A percentile compares a stretch with the other conserved stretches of the same genome.
These are phyloP conservation scores for Calocera cornea DNA, from an alignment of 768 basidiomycete species.

Conservation along the genomic window DNA sequence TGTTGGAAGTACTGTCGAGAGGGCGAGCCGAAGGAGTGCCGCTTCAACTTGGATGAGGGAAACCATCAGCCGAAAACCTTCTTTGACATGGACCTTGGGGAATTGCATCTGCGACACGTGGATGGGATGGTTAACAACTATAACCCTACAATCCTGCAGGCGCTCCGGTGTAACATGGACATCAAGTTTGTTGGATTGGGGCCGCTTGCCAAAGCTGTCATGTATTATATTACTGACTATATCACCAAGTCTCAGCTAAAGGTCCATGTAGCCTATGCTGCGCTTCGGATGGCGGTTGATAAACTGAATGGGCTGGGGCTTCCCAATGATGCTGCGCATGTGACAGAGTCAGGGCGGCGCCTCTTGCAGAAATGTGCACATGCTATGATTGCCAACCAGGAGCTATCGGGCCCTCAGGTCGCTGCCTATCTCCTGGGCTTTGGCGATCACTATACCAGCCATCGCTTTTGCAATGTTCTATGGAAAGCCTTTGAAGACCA, in stretches of 20 bases:
- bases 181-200: slow-evolving; percentile 36
- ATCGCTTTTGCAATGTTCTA: slow-evolving; percentile 24
- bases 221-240: slow-evolving; percentile 38
- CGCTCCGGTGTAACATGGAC: slow-evolving; percentile 34
- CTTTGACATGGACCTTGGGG: slow-evolving; percentile 18
- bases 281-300: slow-evolving; percentile 24
- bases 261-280: slow-evolving; percentile 30
- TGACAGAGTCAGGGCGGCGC: slow-evolving; percentile 4
- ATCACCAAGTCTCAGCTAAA: slow-evolving; percentile 35
- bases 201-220: slow-evolving; percentile 28
- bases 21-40: slow-evolving; percentile 19
- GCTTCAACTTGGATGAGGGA: slow-evolving; percentile 22
- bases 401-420: slow-evolving; percentile 30
- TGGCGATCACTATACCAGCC: slow-evolving; percentile 30
- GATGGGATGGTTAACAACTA: slow-evolving; percentile 35
- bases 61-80: slow-evolving; percentile 7
- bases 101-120: slow-evolving; percentile 22
- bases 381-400: slow-evolving; percentile 29
- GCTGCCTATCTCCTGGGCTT: slow-evolving; percentile 25
- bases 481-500: slow-evolving; percentile 26
- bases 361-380: slow-evolving; percentile 30
- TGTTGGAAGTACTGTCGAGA: slow-evolving; percentile 31
- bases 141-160: slow-evolving; percentile 28
- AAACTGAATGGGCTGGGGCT: too few relatives aligned
- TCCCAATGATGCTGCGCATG: too few relatives aligned